phyloP scores from a whole-genome alignment of 768 basidiomycete species.

The Boletus fagicola region DNA sequence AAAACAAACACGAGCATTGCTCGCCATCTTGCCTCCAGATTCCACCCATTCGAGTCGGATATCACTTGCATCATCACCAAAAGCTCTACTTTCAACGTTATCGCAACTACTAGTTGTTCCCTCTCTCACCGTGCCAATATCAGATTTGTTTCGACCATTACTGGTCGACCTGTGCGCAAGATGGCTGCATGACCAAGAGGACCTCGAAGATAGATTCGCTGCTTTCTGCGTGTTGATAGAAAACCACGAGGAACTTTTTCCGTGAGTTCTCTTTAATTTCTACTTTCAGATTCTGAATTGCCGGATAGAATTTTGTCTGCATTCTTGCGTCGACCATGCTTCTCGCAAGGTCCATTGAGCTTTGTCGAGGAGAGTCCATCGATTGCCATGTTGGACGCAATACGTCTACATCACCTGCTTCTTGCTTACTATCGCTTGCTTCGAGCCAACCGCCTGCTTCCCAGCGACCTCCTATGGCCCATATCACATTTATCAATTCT shows the following conservation, averaged over 20 bases:
- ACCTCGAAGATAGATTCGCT: constrained; percentile 50
- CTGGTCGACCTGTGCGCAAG: constrained; percentile 75
- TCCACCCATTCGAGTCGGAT: constrained; percentile 42
- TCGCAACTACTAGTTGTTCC: constrained; percentile 61
- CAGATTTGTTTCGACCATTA: constrained; percentile 70
- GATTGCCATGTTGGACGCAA: constrained; percentile 35
- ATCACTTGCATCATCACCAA: constrained; percentile 37
- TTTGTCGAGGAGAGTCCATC: constrained; percentile 36
- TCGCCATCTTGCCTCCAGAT: constrained; percentile 42
- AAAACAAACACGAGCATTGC: constrained; percentile 49
- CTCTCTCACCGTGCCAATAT: constrained; percentile 60
- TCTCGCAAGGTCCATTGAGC: constrained; percentile 55
- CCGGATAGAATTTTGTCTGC: constrained; percentile 52
- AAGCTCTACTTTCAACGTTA: constrained; percentile 49
- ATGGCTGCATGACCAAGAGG: constrained; percentile 64
- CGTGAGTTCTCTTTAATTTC: constrained; percentile 44
- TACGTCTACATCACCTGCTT: constrained; percentile 64
- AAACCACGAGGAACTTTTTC: constrained; percentile 68
- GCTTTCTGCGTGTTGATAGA: constrained; percentile 66
- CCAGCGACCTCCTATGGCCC: constrained; percentile 61
- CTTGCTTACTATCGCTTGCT: constrained; percentile 82
- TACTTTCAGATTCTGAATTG: constrained; percentile 1
- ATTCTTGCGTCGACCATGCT: constrained; percentile 43
- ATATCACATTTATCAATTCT: constrained; percentile 41
- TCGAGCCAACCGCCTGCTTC: constrained; percentile 67